Evolutionary conservation across 768 basidiomycete genomes (phyloP).

Genomic region (Leucosporidium yakuticum): DNA sequence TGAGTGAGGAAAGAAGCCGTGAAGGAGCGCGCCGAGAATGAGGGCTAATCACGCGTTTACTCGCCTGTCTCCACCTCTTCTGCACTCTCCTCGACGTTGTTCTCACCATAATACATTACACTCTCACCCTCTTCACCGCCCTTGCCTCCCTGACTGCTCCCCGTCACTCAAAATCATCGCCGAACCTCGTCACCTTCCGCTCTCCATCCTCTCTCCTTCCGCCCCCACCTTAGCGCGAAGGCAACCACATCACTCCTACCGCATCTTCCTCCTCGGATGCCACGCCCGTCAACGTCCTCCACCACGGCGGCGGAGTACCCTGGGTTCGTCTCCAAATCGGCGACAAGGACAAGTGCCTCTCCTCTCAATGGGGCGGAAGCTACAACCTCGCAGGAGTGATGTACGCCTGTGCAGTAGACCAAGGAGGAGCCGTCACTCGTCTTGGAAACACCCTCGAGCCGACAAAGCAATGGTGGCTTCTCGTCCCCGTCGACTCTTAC

Average conservation of each 20-base stretch:
- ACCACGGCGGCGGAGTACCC: not conserved
- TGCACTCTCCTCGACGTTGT: not conserved
- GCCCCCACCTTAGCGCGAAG: not conserved
- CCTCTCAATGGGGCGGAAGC: constrained; percentile 7
- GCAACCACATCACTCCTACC: constrained; percentile 3
- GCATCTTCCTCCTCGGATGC: not conserved
- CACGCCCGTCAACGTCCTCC: not conserved
- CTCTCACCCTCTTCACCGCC: not conserved
- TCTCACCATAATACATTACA: not conserved
- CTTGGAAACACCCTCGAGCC: constrained; percentile 17
- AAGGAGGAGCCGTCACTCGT: not conserved
- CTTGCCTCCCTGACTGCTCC: too few species aligned
- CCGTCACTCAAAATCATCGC: not conserved
- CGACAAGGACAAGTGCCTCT: constrained; percentile 19
- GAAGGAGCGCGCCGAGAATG: not conserved
- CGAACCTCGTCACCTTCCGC: not conserved
- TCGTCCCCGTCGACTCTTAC: constrained; percentile 7
- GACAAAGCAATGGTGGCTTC: constrained; percentile 19
- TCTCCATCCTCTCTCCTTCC: not conserved
- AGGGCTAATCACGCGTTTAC: not conserved
- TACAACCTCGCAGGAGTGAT: constrained; percentile 12
- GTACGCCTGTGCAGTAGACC: constrained; percentile 9
- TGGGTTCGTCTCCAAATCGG: constrained; percentile 8
- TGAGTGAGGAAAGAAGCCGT: not conserved
- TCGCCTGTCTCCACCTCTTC: not conserved